These are phyloP conservation scores for Aciculoconidium aculeatum DNA, from an alignment of 805 yeast genomes.

Conservation along the genomic window DNA sequence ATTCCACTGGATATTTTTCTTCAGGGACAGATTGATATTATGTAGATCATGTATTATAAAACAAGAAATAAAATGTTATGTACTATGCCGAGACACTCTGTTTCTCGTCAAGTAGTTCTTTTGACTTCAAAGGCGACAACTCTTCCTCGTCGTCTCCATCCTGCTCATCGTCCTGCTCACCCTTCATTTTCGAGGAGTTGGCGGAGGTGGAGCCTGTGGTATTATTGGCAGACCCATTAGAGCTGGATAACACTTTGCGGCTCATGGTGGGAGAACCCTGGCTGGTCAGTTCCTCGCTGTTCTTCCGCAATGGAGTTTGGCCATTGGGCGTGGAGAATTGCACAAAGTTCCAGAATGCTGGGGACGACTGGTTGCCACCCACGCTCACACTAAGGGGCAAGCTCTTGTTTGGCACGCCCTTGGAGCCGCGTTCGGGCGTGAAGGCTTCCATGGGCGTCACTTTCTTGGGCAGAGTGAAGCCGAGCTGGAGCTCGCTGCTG, in stretches of 20 bases:
- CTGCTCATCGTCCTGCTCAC: conserved; percentile 9
- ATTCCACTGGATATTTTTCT: no score
- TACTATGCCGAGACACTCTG: conserved; percentile 4
- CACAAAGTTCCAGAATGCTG: conserved; percentile 91
- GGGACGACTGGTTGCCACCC: conserved; percentile 55
- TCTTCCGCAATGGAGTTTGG: conserved; percentile 36
- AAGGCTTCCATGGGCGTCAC: conserved; percentile 37
- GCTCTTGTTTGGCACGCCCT: conserved; percentile 11
- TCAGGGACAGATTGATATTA: no score
- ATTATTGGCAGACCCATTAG: conserved; percentile 1
- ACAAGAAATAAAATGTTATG: no score
- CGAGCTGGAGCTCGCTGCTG: conserved; percentile 28
- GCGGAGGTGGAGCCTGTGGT: conserved; percentile 2
- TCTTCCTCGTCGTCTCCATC: conserved; percentile 12
- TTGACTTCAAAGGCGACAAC: conserved; percentile 13
- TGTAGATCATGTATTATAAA: no score
- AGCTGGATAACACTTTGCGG: conserved; percentile 15
- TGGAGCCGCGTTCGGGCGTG: conserved; percentile 40
- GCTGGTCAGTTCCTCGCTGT: conserved; percentile 33
- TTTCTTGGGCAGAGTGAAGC: conserved; percentile 39
- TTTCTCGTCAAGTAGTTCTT: conserved; percentile 5
- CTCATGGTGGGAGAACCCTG: conserved; percentile 37
- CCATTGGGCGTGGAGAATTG: conserved; percentile 56
- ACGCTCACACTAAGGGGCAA: no score
- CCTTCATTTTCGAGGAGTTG: no score